These are phyloP conservation scores for Colletotrichum musae DNA, from an alignment of 2,329 filamentous ascomycete genomes.

Conservation along the genomic window DNA sequence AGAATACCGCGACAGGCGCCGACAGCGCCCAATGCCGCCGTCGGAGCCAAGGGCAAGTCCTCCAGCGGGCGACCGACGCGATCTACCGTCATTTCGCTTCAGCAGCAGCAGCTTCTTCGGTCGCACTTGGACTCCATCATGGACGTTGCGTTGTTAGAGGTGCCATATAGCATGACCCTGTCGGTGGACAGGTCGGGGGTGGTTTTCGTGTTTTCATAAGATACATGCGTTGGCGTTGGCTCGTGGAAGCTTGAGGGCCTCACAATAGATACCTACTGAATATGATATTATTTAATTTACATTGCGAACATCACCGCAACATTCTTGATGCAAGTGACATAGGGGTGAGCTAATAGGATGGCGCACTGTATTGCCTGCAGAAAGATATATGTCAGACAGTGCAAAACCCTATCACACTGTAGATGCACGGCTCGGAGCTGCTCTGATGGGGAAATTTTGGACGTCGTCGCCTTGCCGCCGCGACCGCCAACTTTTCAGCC, in stretches of 20 bases:
- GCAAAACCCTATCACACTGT: not conserved
- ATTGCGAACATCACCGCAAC: not conserved
- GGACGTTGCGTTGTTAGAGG: constrained; percentile 90
- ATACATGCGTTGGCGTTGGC: constrained; percentile 14
- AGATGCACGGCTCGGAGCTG: constrained; percentile 34
- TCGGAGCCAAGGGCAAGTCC: constrained; percentile 48
- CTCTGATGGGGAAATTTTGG: constrained; percentile 38
- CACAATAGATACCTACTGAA: constrained; percentile 32
- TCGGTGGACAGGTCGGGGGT: constrained; percentile 91
- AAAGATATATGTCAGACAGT: not conserved
- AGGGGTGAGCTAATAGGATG: no score
- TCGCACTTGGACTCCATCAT: constrained; percentile 90
- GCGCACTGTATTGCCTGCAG: not conserved
- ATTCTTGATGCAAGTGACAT: not conserved
- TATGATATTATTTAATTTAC: constrained; percentile 2
- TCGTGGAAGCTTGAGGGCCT: not conserved
- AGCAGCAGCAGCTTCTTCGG: constrained; percentile 88
- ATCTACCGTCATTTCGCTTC: constrained; percentile 87
- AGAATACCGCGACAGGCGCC: constrained; percentile 60
- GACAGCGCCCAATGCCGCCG: constrained; percentile 48
- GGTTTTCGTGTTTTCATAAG: constrained; percentile 80
- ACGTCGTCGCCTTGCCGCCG: constrained; percentile 27
- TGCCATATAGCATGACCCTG: constrained; percentile 92
- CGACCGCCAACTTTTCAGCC: constrained; percentile 41
- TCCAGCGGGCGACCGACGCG: constrained; percentile 69